Base-by-base conservation (phyloP, 169 alveolate species). In the Theileria sp. region DNA sequence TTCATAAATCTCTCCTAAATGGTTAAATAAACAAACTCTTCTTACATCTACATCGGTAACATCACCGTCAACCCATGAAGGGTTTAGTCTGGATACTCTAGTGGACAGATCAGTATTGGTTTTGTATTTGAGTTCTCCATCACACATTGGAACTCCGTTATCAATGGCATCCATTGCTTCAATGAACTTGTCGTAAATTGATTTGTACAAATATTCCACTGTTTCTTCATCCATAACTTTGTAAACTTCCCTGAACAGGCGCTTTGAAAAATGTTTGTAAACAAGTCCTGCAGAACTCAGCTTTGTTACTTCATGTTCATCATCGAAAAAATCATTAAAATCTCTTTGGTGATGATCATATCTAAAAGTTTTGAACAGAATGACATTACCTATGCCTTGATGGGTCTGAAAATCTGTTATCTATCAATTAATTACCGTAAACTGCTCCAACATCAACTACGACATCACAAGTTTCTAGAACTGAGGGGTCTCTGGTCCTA, bases 381-480 rank as follows among this genome's bases (percentile, higher is more conserved):
- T 25, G 44, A 23, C 25, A 28, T 26, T 82, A 82, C 89, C 89
- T 83, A 36, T 62, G 64, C 26, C 66, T 85, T 3, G 28, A 25
- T 19, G 83, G 86, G 61, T 85, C 80, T 74, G 36, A 38, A 72
- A 67, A 56, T 70, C 34, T 25, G 30, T 21, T 34, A 34, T 70
- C 1, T 9, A 36, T 19, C 26, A 25, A 10, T 74, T 25, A 60
- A 25, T 56, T 34, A 64, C 87, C 95, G 77, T 92, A 93, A 26
- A 92, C 94, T 26, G 95, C 92, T 3, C 98, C 98, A 6, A 96
- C 98, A 78, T 96, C 98, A 38, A 94, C 95, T n/a, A 95, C 93
- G 19, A 94, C 81, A 75, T 94, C 97, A 77, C 96, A 89, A 26
- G 77, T 73, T 58, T 91, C 93, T 49, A 94, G 88, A 17, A 87